Conservation (phyloP, 2,329 filamentous ascomycete genomes). For the Blumeriella jaapii region DNA sequence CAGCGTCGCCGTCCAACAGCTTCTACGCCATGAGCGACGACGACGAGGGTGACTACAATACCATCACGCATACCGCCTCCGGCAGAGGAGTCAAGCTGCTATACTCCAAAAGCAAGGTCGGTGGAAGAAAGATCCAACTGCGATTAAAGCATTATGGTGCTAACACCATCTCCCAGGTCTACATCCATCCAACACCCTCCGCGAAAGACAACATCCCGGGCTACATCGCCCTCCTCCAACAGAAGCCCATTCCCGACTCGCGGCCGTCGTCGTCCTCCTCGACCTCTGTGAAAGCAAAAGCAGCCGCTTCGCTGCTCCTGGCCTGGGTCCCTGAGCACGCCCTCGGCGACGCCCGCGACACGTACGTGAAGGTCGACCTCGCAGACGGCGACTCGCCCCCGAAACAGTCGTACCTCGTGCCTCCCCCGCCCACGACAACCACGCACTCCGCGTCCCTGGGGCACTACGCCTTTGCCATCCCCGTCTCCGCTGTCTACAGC, state of each 20-base stretch:
- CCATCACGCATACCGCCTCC: conserved; percentile 67
- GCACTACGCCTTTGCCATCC: conserved; percentile 83
- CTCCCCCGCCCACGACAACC: conserved; percentile 78
- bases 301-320: conserved; percentile 66
- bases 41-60: conserved; percentile 91
- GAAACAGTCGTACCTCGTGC: conserved; percentile 79
- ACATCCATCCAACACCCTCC: conserved; percentile 86
- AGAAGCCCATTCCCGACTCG: conserved; percentile 47
- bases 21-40: conserved; percentile 96
- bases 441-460: conserved; percentile 60
- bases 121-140: conserved; percentile 16
- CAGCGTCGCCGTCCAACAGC: conserved; percentile 67
- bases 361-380: conserved; percentile 93
- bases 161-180: conserved; percentile 54
- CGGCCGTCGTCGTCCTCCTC: conserved; percentile 23
- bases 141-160: conserved; percentile 7
- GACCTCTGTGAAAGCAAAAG: conserved; percentile 35
- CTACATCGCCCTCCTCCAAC: conserved; percentile 85
- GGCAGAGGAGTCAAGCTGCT: conserved; percentile 84
- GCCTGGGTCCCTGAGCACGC: conserved; percentile 89
- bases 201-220: conserved; percentile 93
- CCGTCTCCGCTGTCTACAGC: conserved; percentile 82
- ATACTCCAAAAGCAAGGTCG: conserved; percentile 90
- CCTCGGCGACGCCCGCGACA: conserved; percentile 72
- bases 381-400: conserved; percentile 71